These are phyloP conservation scores for Sporothrix brunneoviolacea DNA, from an alignment of 2,329 filamentous ascomycete species.

Conservation along the genomic window DNA sequence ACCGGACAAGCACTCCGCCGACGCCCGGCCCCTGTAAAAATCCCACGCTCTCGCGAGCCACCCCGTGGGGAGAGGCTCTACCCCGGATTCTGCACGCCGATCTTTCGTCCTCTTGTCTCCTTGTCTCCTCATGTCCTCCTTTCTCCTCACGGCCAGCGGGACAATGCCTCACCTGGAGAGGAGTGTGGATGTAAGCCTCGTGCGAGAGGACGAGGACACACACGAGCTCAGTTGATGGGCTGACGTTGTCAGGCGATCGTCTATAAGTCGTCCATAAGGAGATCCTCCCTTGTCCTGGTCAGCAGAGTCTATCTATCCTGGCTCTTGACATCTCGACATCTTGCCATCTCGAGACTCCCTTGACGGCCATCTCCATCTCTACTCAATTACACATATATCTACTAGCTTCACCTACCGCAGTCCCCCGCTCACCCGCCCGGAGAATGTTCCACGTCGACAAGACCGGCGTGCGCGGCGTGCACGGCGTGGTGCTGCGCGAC, in stretches of 20 bases:
- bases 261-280: too few relatives aligned
- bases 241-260: too few relatives aligned
- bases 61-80: too few relatives aligned
- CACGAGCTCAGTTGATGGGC: too few relatives aligned
- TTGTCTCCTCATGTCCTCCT: background rate
- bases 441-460: slow-evolving; percentile 14
- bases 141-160: background rate
- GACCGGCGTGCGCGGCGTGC: slow-evolving; percentile 7
- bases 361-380: background rate
- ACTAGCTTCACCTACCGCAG: background rate
- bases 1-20: background rate
- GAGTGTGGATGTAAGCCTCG: background rate
- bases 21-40: background rate
- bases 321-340: too few relatives aligned
- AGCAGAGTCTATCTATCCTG: too few relatives aligned
- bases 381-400: background rate
- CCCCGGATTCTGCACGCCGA: slow-evolving; percentile 5
- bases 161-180: slow-evolving; percentile 2
- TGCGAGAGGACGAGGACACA: background rate
- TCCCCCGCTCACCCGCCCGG: background rate
- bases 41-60: background rate
- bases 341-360: too few relatives aligned
- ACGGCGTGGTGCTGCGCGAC: slow-evolving; percentile 11
- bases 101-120: background rate
- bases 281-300: too few relatives aligned